phyloP scores from a whole-genome alignment of 768 basidiomycete genomes.

The Chalciporus chontae region DNA sequence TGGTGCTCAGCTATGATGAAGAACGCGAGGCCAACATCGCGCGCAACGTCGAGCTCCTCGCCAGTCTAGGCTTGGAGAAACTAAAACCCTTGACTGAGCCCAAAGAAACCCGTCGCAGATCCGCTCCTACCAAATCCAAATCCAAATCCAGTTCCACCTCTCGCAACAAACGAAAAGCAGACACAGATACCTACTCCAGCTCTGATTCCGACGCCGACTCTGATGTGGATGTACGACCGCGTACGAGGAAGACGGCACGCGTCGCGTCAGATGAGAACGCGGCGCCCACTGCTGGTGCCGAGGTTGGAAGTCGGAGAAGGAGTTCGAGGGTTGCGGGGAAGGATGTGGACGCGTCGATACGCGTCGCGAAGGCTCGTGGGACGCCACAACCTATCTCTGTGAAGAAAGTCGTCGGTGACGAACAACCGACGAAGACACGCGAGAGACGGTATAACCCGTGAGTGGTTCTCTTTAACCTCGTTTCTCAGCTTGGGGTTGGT shows the following conservation, averaged over 20 bases:
- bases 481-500: slow-evolving; percentile 16
- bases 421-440: slow-evolving; percentile 30
- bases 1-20: slow-evolving; percentile 28
- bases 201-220: slow-evolving; percentile 5
- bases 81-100: slow-evolving; percentile 46
- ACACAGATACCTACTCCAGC: slow-evolving; percentile 21
- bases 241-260: slow-evolving; percentile 11
- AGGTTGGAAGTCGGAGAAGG: slow-evolving; percentile 43
- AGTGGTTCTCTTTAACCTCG: slow-evolving; percentile 5
- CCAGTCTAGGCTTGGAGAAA: slow-evolving; percentile 37
- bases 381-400: slow-evolving; percentile 38
- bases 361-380: slow-evolving; percentile 35
- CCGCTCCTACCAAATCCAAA: neutral
- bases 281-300: neutral
- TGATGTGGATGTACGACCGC: slow-evolving; percentile 25
- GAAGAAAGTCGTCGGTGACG: slow-evolving; percentile 32
- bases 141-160: neutral
- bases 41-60: slow-evolving; percentile 44
- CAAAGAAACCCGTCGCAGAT: slow-evolving; percentile 34
- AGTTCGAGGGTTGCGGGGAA: slow-evolving; percentile 66
- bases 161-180: slow-evolving; percentile 42
- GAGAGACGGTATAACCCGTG: slow-evolving; percentile 34
- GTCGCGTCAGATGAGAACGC: slow-evolving; percentile 19
- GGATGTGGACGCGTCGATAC: slow-evolving; percentile 43
- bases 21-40: slow-evolving; percentile 35